These are phyloP conservation scores for Dendrobium huoshanense DNA, from an alignment of 106 monocot genomes.

Conservation along the genomic window DNA sequence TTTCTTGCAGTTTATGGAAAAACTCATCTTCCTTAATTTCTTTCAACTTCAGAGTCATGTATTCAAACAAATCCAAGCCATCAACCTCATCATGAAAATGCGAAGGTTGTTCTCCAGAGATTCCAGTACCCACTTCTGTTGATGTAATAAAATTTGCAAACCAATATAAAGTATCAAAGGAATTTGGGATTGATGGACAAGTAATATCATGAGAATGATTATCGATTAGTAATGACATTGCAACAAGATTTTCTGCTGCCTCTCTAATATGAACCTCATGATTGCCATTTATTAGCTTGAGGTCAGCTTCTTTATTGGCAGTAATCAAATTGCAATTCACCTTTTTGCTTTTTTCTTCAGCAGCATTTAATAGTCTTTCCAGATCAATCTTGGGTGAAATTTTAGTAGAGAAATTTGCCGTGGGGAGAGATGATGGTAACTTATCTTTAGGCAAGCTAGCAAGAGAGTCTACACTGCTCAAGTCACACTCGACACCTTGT, in stretches of 20 bases:
- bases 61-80: constrained; percentile 37
- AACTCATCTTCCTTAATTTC: constrained; percentile 21
- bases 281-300: constrained; percentile 5
- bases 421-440: not conserved
- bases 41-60: constrained; percentile 28
- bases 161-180: constrained; percentile 26
- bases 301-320: no score
- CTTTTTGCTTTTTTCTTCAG: not conserved
- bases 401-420: not conserved
- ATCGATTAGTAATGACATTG: constrained; percentile 8
- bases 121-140: not conserved
- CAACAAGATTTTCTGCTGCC: constrained; percentile 51
- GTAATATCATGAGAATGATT: no score
- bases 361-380: constrained; percentile 2
- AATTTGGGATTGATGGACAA: not conserved
- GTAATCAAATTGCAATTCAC: not conserved
- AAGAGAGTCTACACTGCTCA: no score
- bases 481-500: no score
- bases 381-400: not conserved
- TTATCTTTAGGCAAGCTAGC: not conserved
- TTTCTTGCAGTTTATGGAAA: not conserved
- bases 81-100: constrained; percentile 6
- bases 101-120: no score
- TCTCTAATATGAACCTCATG: constrained; percentile 14
- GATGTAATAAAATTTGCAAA: constrained; percentile 25